Evolutionary conservation across 2,329 filamentous ascomycete genomes (phyloP), one percentile per base, ranked within the genome.

Genomic region (Alternaria sp.): DNA sequence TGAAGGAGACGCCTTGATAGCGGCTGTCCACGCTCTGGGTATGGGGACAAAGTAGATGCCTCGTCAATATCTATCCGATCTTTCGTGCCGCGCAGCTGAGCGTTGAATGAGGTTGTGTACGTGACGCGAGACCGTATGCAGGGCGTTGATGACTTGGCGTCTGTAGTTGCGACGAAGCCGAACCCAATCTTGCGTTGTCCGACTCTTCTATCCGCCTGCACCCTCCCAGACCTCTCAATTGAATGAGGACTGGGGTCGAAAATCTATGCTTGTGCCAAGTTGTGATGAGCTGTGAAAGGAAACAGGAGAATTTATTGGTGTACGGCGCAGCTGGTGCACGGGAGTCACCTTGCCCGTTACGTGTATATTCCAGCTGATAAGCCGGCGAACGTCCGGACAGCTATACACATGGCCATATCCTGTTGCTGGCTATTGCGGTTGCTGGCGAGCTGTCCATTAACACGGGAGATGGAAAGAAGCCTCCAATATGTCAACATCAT

Each of bases 1-100:
- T 79, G n/a, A 79, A 23, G 21, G 21, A 21, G 21, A 21, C 21
- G 4, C 21, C 21, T 21, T 21, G 4, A 21, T 21, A 21, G 21
- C 21, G 21, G 21, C 21, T 3, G 21, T 21, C 21, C n/a, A n/a
- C n/a, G n/a, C n/a, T n/a, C n/a, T n/a, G n/a, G n/a, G n/a, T n/a
- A n/a, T n/a, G n/a, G n/a, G n/a, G n/a, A n/a, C n/a, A n/a, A n/a
- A n/a, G n/a, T n/a, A n/a, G n/a, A n/a, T n/a, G n/a, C n/a, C n/a
- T n/a, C n/a, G n/a, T n/a, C n/a, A n/a, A n/a, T n/a, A n/a, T n/a
- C n/a, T n/a, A n/a, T n/a, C n/a, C n/a, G n/a, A n/a, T n/a, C n/a
- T n/a, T n/a, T n/a, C n/a, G n/a, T n/a, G n/a, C n/a, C n/a, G n/a
- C n/a, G n/a, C n/a, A n/a, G n/a, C n/a, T n/a, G n/a, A n/a, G n/a